These are phyloP conservation scores for Filobasidium uniguttulatum DNA, from an alignment of 1,284 basidiomycete genomes.

Conservation along the genomic window DNA sequence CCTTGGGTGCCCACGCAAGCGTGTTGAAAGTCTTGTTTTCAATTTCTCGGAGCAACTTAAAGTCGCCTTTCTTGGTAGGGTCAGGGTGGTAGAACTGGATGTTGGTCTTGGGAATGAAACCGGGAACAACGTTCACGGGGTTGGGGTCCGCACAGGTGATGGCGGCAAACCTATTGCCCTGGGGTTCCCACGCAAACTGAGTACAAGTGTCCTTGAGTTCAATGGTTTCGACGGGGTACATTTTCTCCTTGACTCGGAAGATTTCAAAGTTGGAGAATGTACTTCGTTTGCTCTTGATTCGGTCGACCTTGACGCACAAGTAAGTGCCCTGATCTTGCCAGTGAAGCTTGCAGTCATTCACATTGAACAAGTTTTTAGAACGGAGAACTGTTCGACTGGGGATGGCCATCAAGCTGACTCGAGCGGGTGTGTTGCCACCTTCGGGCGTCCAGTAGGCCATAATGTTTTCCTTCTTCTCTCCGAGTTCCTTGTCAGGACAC, in stretches of 20 bases:
- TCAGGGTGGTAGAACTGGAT: conserved; percentile 95
- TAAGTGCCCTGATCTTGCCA: conserved; percentile 99
- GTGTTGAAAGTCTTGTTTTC: conserved; percentile 83
- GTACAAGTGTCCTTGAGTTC: conserved; percentile 94
- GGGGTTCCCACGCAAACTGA: conserved; percentile 98
- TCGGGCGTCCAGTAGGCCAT: conserved; percentile 97
- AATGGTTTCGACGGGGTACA: conserved; percentile 94
- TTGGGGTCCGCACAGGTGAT: conserved; percentile 92
- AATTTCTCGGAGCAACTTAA: conserved; percentile 76
- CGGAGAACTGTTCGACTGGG: conserved; percentile 73
- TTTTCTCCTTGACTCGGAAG: conserved; percentile 94
- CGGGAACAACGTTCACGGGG: conserved; percentile 72
- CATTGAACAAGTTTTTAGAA: conserved; percentile 97
- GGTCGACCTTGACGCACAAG: conserved; percentile 97
- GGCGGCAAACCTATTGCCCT: conserved; percentile 88
- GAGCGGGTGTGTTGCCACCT: conserved; percentile 87
- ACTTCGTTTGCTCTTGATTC: conserved; percentile 98
- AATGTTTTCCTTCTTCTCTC: conserved; percentile 61
- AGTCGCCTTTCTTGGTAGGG: conserved; percentile 88
- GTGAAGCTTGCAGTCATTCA: conserved; percentile 94
- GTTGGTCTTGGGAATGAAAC: conserved; percentile 88
- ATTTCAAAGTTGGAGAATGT: conserved; percentile 98
- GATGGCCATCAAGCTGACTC: conserved; percentile 82
- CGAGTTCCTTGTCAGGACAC: conserved; percentile 65
- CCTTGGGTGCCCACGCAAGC: conserved; percentile 93